Percentiles rank a stretch among this genome's conserved stretches.
phyloP scores from a whole-genome alignment of 2,329 filamentous ascomycete species.

The Botryotinia narcissicola region DNA sequence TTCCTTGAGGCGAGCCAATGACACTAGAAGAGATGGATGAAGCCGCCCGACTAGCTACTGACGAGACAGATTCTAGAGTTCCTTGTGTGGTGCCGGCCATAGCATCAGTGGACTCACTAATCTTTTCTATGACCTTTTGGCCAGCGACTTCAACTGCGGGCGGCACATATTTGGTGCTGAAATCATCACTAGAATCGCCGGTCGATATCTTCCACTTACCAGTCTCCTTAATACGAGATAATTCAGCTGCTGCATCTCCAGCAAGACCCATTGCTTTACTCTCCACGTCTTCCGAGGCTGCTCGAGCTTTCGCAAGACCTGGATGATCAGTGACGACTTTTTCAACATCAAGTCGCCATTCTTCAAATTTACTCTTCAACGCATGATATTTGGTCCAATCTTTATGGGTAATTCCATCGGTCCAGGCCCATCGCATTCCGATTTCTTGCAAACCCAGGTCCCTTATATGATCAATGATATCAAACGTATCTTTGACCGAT shows the following conservation, averaged over 20 bases:
- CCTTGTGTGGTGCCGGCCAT: conserved; percentile 32
- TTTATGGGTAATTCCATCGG: conserved; percentile 92
- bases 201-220: conserved; percentile 79
- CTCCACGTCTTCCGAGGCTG: conserved; percentile 67
- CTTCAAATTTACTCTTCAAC: conserved; percentile 75
- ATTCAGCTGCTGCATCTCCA: conserved; percentile 73
- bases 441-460: conserved; percentile 71
- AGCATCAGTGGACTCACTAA: conserved; percentile 34
- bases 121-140: conserved; percentile 35
- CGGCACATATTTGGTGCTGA: conserved; percentile 65
- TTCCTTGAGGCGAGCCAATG: conserved; percentile 33
- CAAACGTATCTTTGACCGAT: conserved; percentile 62
- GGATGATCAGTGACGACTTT: conserved; percentile 72
- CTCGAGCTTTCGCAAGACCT: conserved; percentile 65
- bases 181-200: conserved; percentile 73
- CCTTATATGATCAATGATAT: conserved; percentile 66
- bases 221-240: conserved; percentile 77
- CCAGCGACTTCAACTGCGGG: conserved; percentile 50
- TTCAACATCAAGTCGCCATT: conserved; percentile 82
- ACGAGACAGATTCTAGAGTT: conserved; percentile 33
- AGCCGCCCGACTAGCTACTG: conserved; percentile 27
- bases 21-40: conserved; percentile 31
- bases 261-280: conserved; percentile 78
- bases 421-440: conserved; percentile 84
- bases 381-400: conserved; percentile 96